A percentile compares a stretch with the other conserved stretches of the same genome.
Conservation (phyloP, 805 yeast genomes). For the Candida succiphila region DNA sequence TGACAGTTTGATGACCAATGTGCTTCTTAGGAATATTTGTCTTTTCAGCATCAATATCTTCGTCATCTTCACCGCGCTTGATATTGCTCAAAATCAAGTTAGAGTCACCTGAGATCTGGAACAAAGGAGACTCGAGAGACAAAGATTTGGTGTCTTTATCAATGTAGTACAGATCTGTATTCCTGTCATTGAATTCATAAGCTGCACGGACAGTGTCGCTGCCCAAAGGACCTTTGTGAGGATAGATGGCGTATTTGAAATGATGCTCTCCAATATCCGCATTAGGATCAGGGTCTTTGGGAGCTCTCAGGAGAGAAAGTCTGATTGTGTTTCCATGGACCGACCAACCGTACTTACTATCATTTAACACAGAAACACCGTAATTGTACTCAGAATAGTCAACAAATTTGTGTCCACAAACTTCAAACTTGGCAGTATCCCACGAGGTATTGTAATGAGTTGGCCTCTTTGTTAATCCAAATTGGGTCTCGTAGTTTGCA, state of each 20-base stretch:
- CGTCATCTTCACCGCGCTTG: constrained; percentile 85
- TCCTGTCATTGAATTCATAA: constrained; percentile 64
- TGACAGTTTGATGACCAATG: constrained; percentile 38
- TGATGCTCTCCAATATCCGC: constrained; percentile 91
- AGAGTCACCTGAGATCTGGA: constrained; percentile 34
- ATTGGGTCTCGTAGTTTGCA: constrained; percentile 90
- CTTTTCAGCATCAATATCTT: constrained; percentile 35
- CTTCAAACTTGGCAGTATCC: constrained; percentile 97
- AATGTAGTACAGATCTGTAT: constrained; percentile 5
- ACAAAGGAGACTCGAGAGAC: constrained; percentile 6
- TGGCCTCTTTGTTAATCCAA: constrained; percentile 85
- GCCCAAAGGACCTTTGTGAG: constrained; percentile 65
- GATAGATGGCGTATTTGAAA: constrained; percentile 75
- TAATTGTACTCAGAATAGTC: constrained; percentile 80
- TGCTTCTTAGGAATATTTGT: constrained; percentile 30
- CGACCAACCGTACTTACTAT: constrained; percentile 85
- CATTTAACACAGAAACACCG: constrained; percentile 80
- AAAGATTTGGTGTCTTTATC: not conserved
- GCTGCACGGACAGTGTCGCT: constrained; percentile 63
- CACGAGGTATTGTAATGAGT: constrained; percentile 92
- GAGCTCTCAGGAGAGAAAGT: constrained; percentile 75
- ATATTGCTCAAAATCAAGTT: constrained; percentile 64
- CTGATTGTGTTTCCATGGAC: constrained; percentile 91
- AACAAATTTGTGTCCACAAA: constrained; percentile 88
- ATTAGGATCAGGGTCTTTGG: constrained; percentile 88